Evolutionary conservation across 2,329 filamentous ascomycete species (phyloP), one percentile per base, ranked within the genome.

Genomic region (Pseudogymnoascus sp.): DNA sequence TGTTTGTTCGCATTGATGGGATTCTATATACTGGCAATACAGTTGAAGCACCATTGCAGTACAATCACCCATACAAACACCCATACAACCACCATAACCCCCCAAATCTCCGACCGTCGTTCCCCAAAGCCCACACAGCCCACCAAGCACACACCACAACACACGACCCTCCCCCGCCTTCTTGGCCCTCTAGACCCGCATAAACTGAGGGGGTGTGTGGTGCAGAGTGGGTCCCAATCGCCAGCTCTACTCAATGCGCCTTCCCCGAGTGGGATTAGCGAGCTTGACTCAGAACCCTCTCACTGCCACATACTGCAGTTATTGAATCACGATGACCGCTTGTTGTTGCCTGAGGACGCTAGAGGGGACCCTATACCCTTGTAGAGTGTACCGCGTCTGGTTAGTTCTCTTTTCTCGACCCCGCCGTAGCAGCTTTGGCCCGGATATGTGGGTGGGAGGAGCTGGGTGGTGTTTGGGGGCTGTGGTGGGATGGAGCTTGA

Each of bases 81-180:
- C 25, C 25, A 54, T 54, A 54, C 45, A 54, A 28, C 10, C 45
- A 28, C 25, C 23, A 4, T 31, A 28, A 31, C 8, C 45, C 25
- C 48, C 48, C 48, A 54, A 54, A 16, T 28, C 21, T n/a, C 43
- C 21, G 13, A 28, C 45, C 28, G 14, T 28, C 3, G 28, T 6
- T 28, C 14, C 43, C 43, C 11, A 11, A 21, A 13, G 6, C 3
- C 7, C 25, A 43, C 23, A 31, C 23, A 21, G 11, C 16, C 16
- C 16, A 23, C 11, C 21, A 21, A 13, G 6, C 3, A 14, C 25
- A n/a, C 23, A 31, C 23, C 48, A 34, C 8, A 57, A 25, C 48
- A 57, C 48, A 57, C 48, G 48, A 57, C 48, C 48, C 48, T 57
- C 48, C 48, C 48, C 48, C 48, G 48, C 48, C 48, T 57, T 57